These are phyloP conservation scores for Lasiodiplodia gonubiensis DNA, from an alignment of 2,329 filamentous ascomycete genomes.

Conservation along the genomic window DNA sequence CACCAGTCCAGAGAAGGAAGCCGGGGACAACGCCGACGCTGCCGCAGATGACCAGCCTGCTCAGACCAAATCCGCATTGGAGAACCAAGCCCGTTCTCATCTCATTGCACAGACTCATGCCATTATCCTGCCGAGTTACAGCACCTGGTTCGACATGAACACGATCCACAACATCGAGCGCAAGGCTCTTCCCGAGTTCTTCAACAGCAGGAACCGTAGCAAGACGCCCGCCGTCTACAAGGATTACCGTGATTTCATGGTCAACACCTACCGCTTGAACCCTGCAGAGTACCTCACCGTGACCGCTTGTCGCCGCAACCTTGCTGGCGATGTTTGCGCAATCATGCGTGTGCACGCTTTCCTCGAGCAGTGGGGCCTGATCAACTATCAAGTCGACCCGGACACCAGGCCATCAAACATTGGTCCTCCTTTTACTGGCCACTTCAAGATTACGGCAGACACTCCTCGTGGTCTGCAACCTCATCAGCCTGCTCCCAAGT, in stretches of 20 bases:
- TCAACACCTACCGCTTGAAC: constrained; percentile 97
- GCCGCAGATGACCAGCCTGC: constrained; percentile 62
- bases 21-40: constrained; percentile 41
- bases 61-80: constrained; percentile 78
- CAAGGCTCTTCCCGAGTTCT: constrained; percentile 96
- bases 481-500: constrained; percentile 87
- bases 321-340: constrained; percentile 96
- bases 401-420: constrained; percentile 95
- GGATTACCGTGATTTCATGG: constrained; percentile 99
- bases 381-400: constrained; percentile 99
- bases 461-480: constrained; percentile 93
- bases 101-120: constrained; percentile 92
- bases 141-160: constrained; percentile 99
- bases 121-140: constrained; percentile 96
- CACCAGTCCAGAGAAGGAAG: constrained; percentile 34
- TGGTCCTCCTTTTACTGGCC: constrained; percentile 93
- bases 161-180: constrained; percentile 87
- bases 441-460: constrained; percentile 95
- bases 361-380: constrained; percentile 96
- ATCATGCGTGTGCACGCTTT: constrained; percentile 99
- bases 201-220: constrained; percentile 97
- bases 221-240: constrained; percentile 98
- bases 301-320: constrained; percentile 90
- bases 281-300: constrained; percentile 96
- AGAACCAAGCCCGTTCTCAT: constrained; percentile 87